Evolutionary conservation across 495 filamentous ascomycete genomes (phyloP), one percentile per base, ranked within the genome.

Genomic region (Penicillium turbatum): DNA sequence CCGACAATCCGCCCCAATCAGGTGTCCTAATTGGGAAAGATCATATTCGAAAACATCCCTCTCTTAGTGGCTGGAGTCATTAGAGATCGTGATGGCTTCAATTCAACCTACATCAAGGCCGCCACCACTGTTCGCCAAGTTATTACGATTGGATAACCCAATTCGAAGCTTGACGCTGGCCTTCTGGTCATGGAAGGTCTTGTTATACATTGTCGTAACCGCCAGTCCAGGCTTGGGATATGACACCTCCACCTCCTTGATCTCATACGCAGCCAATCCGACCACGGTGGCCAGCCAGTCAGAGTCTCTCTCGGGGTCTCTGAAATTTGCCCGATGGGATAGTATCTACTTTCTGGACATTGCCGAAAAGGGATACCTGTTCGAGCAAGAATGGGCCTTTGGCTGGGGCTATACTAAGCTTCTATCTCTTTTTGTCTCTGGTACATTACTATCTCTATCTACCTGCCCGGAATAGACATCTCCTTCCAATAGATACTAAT

Each of bases 331-430:
- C 0, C 80, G 92, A 69, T 98, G 93, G 93, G 93, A 98, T 64
- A 85, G 88, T 32, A 84, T 98, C 48, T 97, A 96, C 66, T 97
- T 88, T 61, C 72, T 85, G 31, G 80, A 84, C 49, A 68, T 75
- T 39, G 84, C 90, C 0, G 73, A 79, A 49, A 74, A 84, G 30
- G 91, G 90, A 19, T 90, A 97, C 55, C 45, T 85, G 9, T 92
- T 86, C 70, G 93, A 98, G 71, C 95, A 98, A 71, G 90, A 97
- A 71, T 97, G 92, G 91, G 93, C 95, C 1, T 98, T 96, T 73
- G 86, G 90, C 17, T 82, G 76, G 67, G 83, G 82, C 1, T 82
- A 86, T 54, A 78, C 86, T 5, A 69, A 74, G 40, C 47, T 82
- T 32, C 66, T 90, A 27, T 54, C 61, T 6, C 53, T 64, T 15